Percentiles rank a stretch among this genome's conserved stretches.
Conservation (phyloP, 108 stramenopile species). For the Nitzschia putrida region DNA sequence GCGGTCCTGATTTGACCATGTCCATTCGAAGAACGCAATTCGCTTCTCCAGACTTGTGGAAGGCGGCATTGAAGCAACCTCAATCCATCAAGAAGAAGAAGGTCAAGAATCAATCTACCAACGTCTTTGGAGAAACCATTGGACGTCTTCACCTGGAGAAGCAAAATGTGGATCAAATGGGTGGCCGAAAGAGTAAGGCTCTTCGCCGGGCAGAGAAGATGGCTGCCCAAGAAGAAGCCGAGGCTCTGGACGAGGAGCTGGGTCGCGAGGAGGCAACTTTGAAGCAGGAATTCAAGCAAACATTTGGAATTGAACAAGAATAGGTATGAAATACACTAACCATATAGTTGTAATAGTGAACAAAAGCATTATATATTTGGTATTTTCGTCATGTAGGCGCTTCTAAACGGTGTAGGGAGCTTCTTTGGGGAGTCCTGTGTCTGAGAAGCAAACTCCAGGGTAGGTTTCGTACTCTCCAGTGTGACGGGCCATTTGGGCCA, state of each 20-base stretch:
- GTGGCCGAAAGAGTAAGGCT: constrained; percentile 85
- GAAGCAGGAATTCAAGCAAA: constrained; percentile 69
- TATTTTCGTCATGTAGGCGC: background rate
- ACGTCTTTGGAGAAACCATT: constrained; percentile 94
- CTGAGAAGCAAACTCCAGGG: constrained; percentile 52
- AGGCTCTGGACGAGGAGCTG: constrained; percentile 76
- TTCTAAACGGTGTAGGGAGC: constrained; percentile 57
- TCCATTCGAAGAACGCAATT: constrained; percentile 87
- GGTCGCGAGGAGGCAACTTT: constrained; percentile 67
- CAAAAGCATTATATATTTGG: background rate
- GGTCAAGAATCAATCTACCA: constrained; percentile 92
- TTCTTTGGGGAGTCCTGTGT: constrained; percentile 72
- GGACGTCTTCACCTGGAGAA: constrained; percentile 95
- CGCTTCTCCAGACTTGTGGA: constrained; percentile 92
- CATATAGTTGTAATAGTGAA: background rate
- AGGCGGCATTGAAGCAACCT: constrained; percentile 84
- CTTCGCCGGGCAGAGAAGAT: constrained; percentile 79
- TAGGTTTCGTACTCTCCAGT: constrained; percentile 89
- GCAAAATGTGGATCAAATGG: constrained; percentile 90
- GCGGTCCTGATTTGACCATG: constrained; percentile 95
- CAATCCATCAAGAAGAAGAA: constrained; percentile 67
- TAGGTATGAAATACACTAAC: constrained; percentile 11
- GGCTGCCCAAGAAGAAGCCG: constrained; percentile 68
- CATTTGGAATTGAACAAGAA: constrained; percentile 68
- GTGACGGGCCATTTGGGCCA: constrained; percentile 81